Base-by-base conservation (phyloP, 306 rosid species). In the Cyclanthera cordifolia region DNA sequence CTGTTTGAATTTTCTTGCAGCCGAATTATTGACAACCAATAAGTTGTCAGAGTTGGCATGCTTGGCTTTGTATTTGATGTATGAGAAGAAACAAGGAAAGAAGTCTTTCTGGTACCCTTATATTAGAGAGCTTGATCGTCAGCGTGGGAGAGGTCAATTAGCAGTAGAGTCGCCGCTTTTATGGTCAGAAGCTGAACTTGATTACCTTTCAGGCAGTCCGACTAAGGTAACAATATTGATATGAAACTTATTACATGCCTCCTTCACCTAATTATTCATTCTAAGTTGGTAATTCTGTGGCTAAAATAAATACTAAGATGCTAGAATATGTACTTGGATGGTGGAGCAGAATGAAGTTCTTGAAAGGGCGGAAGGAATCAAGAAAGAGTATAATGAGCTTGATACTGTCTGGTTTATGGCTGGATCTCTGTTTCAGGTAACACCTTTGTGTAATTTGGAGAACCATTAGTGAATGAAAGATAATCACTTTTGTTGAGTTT, bases 381-480 rank as follows among this genome's bases (percentile, higher is more conserved):
- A 85, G 83, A 90, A 84, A 67, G 99, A 93, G 83, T 93, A 93
- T 82, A 85, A 86, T 39, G 99, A 93, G 69, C 99, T 93, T 60
- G 99, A 90, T 84, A 90, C 96, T 1, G 95, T 93, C 68, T 93
- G 99, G 99, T 93, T 93, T 83, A 93, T 93, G 99, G 96, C 99
- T 39, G 99, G 96, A 72, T 93, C 99, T 53, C 88, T 93, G 55
- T 93, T 93, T 85, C 94, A 87, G 99, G 99, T 89, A 63, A 71
- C 43, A 25, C 52, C 67, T 52, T 32, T 41, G 4, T 52, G 10
- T 57, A 14, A 16, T 14, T 69, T 75, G 71, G 64, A 56, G n/a
- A 16, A 23, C 30, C 41, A 56, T 28, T 67, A 23, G 41, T 68
- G 56, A 27, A 8, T 70, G 61, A 70, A 59, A 46, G 51, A 7